Evolutionary conservation across 805 yeast genomes (phyloP), one percentile per base, ranked within the genome.

Genomic region (Teunomyces panamensis): DNA sequence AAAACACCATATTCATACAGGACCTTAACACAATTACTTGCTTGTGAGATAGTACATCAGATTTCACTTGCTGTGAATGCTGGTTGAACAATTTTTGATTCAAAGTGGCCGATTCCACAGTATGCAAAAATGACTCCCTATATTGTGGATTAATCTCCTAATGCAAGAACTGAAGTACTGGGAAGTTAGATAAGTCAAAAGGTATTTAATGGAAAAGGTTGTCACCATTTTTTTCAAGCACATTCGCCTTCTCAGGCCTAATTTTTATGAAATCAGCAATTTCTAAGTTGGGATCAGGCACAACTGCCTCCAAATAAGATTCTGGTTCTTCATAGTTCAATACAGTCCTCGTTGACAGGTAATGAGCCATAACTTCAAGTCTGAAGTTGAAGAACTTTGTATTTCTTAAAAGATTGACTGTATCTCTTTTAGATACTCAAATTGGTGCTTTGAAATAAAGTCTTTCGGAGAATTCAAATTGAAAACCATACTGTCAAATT

Each of bases 351-450:
- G 51, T 49, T 7, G 62, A 52, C 41, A 62, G 49, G 39, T 55
- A 57, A 47, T 59, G 64, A 42, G 64, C 62, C 8, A 69, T 53
- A 11, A 57, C 44, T 48, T 50, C 54, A 16, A 61, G 53, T 11
- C 77, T 58, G 43, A 52, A 49, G 47, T 71, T 70, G 49, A 68
- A 69, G 48, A 65, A 72, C 7, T 60, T 60, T 8, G 69, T 57
- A 9, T 65, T 57, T 33, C 73, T 55, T 26, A 68, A 49, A 24
- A 73, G 49, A 34, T 64, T 63, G 14, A 57, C 56, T 6, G 63
- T 10, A 68, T 36, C 4, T 54, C 54, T 4, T 46, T 49, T 33
- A 71, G 53, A 33, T 60, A 55, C 4, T 52, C 39, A 42, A 52
- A 64, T 44, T 57, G 68, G 16, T 9, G 36, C 43, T 51, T 53